Conservation (phyloP, 345 rosid species). For the Rhodomyrtus tomentosa region DNA sequence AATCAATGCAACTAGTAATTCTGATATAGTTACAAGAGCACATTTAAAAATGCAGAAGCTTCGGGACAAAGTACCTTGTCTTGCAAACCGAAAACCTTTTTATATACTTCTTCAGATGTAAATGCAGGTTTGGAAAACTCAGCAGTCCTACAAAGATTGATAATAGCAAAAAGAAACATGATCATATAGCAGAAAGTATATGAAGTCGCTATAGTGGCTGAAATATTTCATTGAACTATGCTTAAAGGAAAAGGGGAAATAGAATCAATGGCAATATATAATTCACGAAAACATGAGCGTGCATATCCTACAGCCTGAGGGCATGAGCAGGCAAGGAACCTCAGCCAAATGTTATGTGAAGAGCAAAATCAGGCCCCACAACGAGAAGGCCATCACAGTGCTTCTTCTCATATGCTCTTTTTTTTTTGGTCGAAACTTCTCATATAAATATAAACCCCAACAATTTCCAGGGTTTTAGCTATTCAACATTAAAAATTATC, state of each 20-base stretch:
- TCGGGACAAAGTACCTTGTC: constrained; percentile 50
- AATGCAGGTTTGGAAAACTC: constrained; percentile 47
- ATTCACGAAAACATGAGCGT: background rate
- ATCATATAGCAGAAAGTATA: background rate
- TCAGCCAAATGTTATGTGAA: background rate
- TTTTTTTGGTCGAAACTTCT: too few relatives aligned
- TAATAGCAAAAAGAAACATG: background rate
- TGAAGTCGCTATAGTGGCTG: background rate
- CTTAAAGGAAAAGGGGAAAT: background rate
- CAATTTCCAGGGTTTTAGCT: background rate
- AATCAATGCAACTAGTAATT: background rate
- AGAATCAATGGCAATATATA: background rate
- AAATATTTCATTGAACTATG: background rate
- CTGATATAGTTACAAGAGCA: background rate
- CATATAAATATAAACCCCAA: background rate
- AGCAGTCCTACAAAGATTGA: constrained; percentile 34
- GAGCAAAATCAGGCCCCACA: background rate
- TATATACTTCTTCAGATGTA: constrained; percentile 71
- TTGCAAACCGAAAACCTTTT: constrained; percentile 48
- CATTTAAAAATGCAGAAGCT: background rate
- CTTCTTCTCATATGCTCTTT: too few relatives aligned
- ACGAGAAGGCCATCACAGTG: background rate
- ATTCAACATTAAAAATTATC: background rate
- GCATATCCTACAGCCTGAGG: background rate
- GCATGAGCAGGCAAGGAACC: background rate